A percentile compares a stretch with the other conserved stretches of the same genome.
Evolutionary conservation across 495 filamentous ascomycete genomes (phyloP).

Genomic region (Xylaria intraflava): DNA sequence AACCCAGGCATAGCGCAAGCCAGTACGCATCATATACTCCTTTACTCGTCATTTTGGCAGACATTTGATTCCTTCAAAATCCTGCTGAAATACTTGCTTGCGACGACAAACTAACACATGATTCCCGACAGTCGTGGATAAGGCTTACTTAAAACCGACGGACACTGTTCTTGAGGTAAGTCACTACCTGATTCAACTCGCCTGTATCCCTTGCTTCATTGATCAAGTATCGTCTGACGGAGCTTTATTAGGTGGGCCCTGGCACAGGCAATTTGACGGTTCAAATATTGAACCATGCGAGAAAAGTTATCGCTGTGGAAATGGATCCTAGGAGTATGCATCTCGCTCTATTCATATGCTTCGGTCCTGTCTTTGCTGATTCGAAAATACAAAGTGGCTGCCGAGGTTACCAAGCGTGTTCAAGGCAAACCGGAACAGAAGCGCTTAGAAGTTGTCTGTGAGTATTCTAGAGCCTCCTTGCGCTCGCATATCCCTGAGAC

Average conservation of each 20-base stretch:
- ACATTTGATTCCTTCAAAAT: conserved; percentile 37
- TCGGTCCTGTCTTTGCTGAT: neutral
- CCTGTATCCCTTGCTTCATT: neutral
- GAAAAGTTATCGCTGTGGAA: conserved; percentile 80
- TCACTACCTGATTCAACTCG: neutral
- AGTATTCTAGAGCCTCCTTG: neutral
- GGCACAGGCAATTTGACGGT: conserved; percentile 87
- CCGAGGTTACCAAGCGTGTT: conserved; percentile 90
- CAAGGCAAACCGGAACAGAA: conserved; percentile 77
- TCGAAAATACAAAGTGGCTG: conserved; percentile 53
- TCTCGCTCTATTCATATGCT: neutral
- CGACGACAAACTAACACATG: neutral
- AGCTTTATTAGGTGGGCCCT: conserved; percentile 28
- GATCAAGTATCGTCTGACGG: neutral
- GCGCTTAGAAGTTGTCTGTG: conserved; percentile 11
- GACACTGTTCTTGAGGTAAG: conserved; percentile 54
- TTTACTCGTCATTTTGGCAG: neutral
- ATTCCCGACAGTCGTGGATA: conserved; percentile 42
- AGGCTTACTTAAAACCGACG: conserved; percentile 82
- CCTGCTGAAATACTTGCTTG: neutral
- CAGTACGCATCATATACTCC: conserved; percentile 26
- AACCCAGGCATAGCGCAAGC: conserved; percentile 88
- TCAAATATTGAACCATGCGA: conserved; percentile 78
- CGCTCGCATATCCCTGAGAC: neutral
- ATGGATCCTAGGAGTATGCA: conserved; percentile 71